phyloP scores from a whole-genome alignment of 257 asterid genomes.

The Solanum boliviense region DNA sequence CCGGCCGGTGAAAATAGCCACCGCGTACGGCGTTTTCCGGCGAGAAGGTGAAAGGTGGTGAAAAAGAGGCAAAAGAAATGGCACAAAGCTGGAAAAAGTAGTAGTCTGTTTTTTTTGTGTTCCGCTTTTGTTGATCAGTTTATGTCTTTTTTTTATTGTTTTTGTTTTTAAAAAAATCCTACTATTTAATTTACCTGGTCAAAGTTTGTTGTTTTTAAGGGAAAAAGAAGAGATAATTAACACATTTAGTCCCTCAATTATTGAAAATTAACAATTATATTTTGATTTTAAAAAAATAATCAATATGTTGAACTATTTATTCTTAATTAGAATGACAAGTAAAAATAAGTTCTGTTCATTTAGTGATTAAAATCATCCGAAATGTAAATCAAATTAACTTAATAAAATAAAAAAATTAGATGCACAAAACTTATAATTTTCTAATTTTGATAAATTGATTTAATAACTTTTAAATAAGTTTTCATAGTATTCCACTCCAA shows the following conservation, averaged over 20 bases:
- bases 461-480: background rate
- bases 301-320: too few species aligned
- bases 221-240: background rate
- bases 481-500: background rate
- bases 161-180: background rate
- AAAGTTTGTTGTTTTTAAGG: background rate
- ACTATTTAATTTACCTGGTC: background rate
- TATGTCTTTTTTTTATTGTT: background rate
- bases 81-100: background rate
- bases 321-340: background rate
- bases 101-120: background rate
- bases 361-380: too few species aligned
- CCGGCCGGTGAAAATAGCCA: background rate
- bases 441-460: background rate
- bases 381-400: too few species aligned
- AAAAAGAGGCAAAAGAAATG: background rate
- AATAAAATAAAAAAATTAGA: too few species aligned
- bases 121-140: background rate
- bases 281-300: too few species aligned
- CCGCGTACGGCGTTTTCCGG: conserved; percentile 1
- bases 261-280: background rate
- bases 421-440: too few species aligned
- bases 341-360: too few species aligned
- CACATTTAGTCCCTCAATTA: background rate
- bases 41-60: background rate